These are phyloP conservation scores for Aspergillus fijiensis DNA, from an alignment of 2,329 filamentous ascomycete genomes.

Conservation along the genomic window DNA sequence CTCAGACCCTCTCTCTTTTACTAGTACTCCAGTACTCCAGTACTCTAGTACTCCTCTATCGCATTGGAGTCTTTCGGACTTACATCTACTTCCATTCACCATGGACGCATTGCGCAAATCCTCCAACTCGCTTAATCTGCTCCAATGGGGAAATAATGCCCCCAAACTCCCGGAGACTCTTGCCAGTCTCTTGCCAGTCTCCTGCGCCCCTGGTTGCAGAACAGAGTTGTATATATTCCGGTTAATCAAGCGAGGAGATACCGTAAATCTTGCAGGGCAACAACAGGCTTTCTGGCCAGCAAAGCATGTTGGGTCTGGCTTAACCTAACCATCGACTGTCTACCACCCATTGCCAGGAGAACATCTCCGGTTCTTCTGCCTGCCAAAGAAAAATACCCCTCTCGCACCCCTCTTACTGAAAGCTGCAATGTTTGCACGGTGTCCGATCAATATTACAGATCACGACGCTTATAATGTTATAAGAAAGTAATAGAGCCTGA, in stretches of 20 bases:
- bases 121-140: neutral
- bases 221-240: neutral
- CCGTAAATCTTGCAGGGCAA: neutral
- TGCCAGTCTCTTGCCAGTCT: too few relatives aligned
- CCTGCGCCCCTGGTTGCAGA: constrained; percentile 6
- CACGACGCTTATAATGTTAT: neutral
- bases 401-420: neutral
- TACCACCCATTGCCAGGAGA: neutral
- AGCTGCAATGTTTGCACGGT: neutral
- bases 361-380: neutral
- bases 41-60: neutral
- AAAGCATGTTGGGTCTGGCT: neutral
- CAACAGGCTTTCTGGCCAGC: neutral
- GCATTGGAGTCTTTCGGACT: neutral
- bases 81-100: neutral
- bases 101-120: neutral
- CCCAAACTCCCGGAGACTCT: neutral
- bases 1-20: neutral
- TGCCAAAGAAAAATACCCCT: neutral
- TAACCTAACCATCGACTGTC: neutral
- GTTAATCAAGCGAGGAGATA: neutral
- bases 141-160: neutral
- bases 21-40: neutral
- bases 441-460: neutral
- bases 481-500: neutral